These are phyloP conservation scores for Terana coerulea DNA, from an alignment of 768 basidiomycete species.

Conservation along the genomic window DNA sequence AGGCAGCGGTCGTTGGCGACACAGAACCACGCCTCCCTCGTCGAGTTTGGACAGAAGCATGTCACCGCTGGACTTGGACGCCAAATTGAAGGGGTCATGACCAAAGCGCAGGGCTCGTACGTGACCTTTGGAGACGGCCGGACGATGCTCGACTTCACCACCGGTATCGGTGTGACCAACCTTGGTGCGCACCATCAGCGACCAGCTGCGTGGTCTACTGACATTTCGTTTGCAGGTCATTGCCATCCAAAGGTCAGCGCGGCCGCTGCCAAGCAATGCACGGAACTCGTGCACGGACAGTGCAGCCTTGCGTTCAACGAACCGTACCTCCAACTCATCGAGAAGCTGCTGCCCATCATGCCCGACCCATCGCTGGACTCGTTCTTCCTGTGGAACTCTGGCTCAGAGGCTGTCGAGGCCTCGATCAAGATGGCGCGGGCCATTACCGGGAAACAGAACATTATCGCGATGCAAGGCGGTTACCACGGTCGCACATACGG, in stretches of 20 bases:
- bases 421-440: conserved; percentile 83
- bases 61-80: conserved; percentile 43
- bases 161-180: conserved; percentile 84
- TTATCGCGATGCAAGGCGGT: conserved; percentile 89
- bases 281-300: conserved; percentile 77
- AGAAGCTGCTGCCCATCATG: conserved; percentile 84
- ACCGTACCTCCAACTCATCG: conserved; percentile 84
- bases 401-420: conserved; percentile 90
- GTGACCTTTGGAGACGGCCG: conserved; percentile 70
- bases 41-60: conserved; percentile 39
- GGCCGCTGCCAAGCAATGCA: conserved; percentile 84
- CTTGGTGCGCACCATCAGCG: conserved; percentile 45
- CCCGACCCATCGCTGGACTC: conserved; percentile 87
- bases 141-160: conserved; percentile 78
- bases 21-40: conserved; percentile 18
- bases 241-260: conserved; percentile 83
- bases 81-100: conserved; percentile 51
- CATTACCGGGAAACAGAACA: conserved; percentile 78
- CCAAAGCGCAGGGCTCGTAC: conserved; percentile 69
- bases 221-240: conserved; percentile 52
- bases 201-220: not conserved
- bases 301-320: conserved; percentile 86
- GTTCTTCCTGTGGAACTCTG: conserved; percentile 98
- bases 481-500: conserved; percentile 95
- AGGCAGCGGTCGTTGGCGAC: conserved; percentile 2